These are phyloP conservation scores for Brassica rapa DNA, from an alignment of 345 rosid genomes.

Conservation along the genomic window DNA sequence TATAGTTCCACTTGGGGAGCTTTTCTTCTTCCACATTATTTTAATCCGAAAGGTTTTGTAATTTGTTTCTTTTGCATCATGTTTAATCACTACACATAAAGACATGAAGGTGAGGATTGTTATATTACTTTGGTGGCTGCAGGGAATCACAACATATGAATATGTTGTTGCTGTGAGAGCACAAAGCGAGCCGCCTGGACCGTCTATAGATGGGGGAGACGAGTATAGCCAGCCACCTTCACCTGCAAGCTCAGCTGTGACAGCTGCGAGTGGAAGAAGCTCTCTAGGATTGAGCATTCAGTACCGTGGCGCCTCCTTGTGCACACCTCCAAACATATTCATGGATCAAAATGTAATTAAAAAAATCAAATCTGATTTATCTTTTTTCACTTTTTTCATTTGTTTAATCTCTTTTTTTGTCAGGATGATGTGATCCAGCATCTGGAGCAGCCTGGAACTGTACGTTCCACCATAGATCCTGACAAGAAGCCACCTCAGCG, in stretches of 20 bases:
- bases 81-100: too few relatives aligned
- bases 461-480: conserved; percentile 80
- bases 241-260: conserved; percentile 83
- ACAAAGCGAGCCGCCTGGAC: conserved; percentile 76
- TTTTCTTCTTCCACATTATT: conserved; percentile 87
- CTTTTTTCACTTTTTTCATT: not conserved
- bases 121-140: conserved; percentile 28
- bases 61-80: not conserved
- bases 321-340: conserved; percentile 97
- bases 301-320: conserved; percentile 77
- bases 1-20: conserved; percentile 79
- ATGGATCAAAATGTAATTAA: conserved; percentile 77
- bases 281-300: conserved; percentile 84
- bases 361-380: not conserved
- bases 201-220: conserved; percentile 67
- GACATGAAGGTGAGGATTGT: not conserved
- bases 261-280: conserved; percentile 84
- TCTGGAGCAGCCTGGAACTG: conserved; percentile 81
- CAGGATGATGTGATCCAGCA: conserved; percentile 94
- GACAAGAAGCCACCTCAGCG: conserved; percentile 72
- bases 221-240: conserved; percentile 73
- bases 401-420: not conserved
- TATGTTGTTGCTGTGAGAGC: conserved; percentile 93
- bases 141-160: conserved; percentile 96
- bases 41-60: conserved; percentile 67